These are phyloP conservation scores for Alternaria triticimaculans DNA, from an alignment of 2,329 filamentous ascomycete genomes.

Conservation along the genomic window DNA sequence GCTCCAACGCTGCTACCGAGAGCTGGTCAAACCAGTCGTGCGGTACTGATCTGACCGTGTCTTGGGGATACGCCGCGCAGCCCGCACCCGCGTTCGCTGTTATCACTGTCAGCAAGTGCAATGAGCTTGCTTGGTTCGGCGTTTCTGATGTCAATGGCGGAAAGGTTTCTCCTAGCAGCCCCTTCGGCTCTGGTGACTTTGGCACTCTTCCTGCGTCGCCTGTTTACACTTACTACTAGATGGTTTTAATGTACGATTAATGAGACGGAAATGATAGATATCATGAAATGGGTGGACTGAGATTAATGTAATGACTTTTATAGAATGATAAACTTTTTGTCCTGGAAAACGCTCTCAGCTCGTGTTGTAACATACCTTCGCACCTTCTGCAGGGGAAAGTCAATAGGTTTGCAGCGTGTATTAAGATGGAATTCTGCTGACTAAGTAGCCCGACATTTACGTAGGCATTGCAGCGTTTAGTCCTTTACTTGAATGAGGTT, in stretches of 20 bases:
- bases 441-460: too few species aligned
- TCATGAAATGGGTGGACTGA: not conserved
- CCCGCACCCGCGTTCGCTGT: constrained; percentile 20
- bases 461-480: too few species aligned
- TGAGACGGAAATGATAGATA: not conserved
- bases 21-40: constrained; percentile 21
- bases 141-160: constrained; percentile 20
- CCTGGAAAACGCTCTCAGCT: too few species aligned
- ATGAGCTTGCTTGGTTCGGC: constrained; percentile 23
- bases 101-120: constrained; percentile 17
- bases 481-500: too few species aligned
- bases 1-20: constrained; percentile 18
- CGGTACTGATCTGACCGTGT: constrained; percentile 11
- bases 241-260: not conserved
- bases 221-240: constrained; percentile 18
- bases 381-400: too few species aligned
- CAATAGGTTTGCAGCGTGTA: too few species aligned
- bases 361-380: too few species aligned
- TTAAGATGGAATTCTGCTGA: too few species aligned
- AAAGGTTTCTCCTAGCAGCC: constrained; percentile 14
- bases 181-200: constrained; percentile 20
- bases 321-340: too few species aligned
- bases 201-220: constrained; percentile 8
- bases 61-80: constrained; percentile 19
- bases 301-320: not conserved